Base-by-base conservation (phyloP, 805 yeast species). In the Candida morakotiae region DNA sequence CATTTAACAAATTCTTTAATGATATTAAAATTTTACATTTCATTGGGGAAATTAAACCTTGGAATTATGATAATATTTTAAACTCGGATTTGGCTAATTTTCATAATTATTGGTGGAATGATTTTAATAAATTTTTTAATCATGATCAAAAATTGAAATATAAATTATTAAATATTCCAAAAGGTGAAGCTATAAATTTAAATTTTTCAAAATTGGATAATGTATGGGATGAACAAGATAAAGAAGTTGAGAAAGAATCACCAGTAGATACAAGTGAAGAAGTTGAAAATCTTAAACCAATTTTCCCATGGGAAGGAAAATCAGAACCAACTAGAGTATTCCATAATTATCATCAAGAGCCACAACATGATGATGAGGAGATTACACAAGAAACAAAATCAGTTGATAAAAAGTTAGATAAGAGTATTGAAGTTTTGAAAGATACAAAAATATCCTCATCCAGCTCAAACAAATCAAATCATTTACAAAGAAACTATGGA, bases 251-350 rank as follows among this genome's bases (percentile, higher is more conserved):
- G 10, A 31, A 25, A 21, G 20, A 21, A 8, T 13, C 19, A 17
- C 20, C 28, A 16, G 27, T 30, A 22, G 15, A 19, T 6, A n/a
- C 15, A 3, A 22, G 35, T 5, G 33, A 32, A 5, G 18, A 33
- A 3, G 32, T 34, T 28, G 33, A 32, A 5, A 16, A 33, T 3
- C 33, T 34, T 28, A 23, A 49, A 9, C 41, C 47, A 20, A 38
- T 59, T 2, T 59, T 59, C 44, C 64, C 64, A 0, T 59, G 64
- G 64, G 64, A 59, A 41, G 41, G 47, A 9, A 41, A 60, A 18
- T 48, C 44, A 9, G 49, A 38, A 7, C 52, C 64, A 13, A 52
- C 61, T 10, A 45, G 64, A 35, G 53, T 51, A 9, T 59, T 59
- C 41, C 36, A 50, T 19, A 26, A 39, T 4, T 25, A 35, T 24